Evolutionary conservation across 345 rosid species (phyloP).

Genomic region (Citrus medica): DNA sequence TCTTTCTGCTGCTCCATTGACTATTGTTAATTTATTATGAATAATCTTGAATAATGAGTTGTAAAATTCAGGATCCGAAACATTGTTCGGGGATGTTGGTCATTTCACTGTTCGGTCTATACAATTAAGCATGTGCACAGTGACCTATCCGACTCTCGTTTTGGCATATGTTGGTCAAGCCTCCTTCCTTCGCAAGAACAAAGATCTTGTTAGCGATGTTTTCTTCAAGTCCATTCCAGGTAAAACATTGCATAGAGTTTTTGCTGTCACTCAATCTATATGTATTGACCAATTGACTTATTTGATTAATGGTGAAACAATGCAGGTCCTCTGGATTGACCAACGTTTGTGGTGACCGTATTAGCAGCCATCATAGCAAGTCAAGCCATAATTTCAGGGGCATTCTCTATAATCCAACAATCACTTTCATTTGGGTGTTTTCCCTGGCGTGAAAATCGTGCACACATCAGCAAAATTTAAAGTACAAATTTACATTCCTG

Average conservation of each 20-base stretch:
- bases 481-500: slow-evolving; percentile 59
- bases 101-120: slow-evolving; percentile 48
- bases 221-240: slow-evolving; percentile 39
- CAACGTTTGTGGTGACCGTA: slow-evolving; percentile 41
- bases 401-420: slow-evolving; percentile 58
- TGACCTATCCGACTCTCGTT: slow-evolving; percentile 40
- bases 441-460: slow-evolving; percentile 46
- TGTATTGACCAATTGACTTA: background rate
- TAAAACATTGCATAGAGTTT: background rate
- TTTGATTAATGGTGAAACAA: background rate
- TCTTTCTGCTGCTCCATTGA: too few relatives aligned
- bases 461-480: slow-evolving; percentile 43
- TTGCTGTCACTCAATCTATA: too few relatives aligned
- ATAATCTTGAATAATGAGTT: background rate
- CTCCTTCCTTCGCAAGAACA: slow-evolving; percentile 38
- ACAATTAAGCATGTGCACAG: slow-evolving; percentile 37
- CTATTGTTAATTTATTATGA: too few relatives aligned
- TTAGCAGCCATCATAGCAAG: slow-evolving; percentile 50
- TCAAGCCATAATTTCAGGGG: slow-evolving; percentile 53
- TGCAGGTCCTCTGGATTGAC: slow-evolving; percentile 45
- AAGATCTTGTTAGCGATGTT: slow-evolving; percentile 14
- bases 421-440: slow-evolving; percentile 51
- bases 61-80: slow-evolving; percentile 35
- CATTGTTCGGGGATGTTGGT: slow-evolving; percentile 58
- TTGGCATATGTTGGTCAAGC: slow-evolving; percentile 43